Conservation (phyloP, 257 asterid genomes). For the Plantago major region DNA sequence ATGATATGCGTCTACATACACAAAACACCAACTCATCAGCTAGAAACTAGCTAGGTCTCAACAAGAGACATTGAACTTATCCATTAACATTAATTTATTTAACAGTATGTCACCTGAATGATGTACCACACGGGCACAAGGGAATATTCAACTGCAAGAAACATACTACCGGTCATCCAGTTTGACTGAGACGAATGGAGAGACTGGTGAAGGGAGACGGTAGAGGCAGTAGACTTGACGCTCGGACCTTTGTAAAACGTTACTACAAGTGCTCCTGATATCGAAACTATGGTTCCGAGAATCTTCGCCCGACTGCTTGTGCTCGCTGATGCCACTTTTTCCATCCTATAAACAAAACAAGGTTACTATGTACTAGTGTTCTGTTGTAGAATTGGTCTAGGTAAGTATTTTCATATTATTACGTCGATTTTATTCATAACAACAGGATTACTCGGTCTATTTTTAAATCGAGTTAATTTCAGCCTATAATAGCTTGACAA, state of each 20-base stretch:
- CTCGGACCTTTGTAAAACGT: constrained; percentile 79
- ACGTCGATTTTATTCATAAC: too few relatives aligned
- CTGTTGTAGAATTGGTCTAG: too few relatives aligned
- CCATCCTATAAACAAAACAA: constrained; percentile 57
- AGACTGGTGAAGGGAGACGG: constrained; percentile 13
- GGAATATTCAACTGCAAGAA: constrained; percentile 60
- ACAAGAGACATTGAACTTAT: too few relatives aligned
- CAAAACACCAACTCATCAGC: not conserved
- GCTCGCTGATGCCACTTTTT: constrained; percentile 52
- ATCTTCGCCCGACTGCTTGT: constrained; percentile 65
- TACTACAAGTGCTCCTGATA: constrained; percentile 77
- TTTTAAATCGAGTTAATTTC: too few relatives aligned
- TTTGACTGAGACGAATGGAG: constrained; percentile 42
- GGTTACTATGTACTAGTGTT: not conserved
- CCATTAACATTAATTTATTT: too few relatives aligned
- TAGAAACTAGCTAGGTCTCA: not conserved
- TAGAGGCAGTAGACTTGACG: constrained; percentile 25
- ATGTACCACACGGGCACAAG: constrained; percentile 93
- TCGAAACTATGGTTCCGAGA: constrained; percentile 64
- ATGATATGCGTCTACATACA: constrained; percentile 60
- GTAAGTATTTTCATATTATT: too few relatives aligned
- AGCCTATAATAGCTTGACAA: too few relatives aligned
- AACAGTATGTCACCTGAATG: constrained; percentile 46
- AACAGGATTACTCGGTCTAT: too few relatives aligned
- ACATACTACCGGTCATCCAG: constrained; percentile 75